These are phyloP conservation scores for Nakaseomyces delphensis DNA, from an alignment of 1,139 yeast genomes.

Conservation along the genomic window DNA sequence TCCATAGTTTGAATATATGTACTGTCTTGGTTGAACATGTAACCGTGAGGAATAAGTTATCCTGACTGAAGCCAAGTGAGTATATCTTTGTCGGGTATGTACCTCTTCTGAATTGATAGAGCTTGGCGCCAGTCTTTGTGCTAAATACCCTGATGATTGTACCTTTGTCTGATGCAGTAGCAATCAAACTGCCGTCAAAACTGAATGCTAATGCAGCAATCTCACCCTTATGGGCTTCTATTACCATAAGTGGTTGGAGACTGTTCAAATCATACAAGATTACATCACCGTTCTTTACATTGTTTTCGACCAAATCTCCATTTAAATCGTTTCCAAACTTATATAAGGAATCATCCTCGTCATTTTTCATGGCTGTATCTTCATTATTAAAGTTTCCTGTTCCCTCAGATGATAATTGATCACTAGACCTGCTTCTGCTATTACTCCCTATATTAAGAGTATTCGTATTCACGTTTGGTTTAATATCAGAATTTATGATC, in stretches of 20 bases:
- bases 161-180: conserved; percentile 94
- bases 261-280: conserved; percentile 70
- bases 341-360: conserved; percentile 8
- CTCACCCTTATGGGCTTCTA: conserved; percentile 87
- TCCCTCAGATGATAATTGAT: background rate
- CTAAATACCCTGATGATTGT: conserved; percentile 83
- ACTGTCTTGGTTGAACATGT: conserved; percentile 90
- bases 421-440: conserved; percentile 9
- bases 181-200: conserved; percentile 71
- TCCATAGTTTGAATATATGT: conserved; percentile 66
- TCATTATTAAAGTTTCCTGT: background rate
- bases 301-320: conserved; percentile 11
- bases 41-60: conserved; percentile 68
- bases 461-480: conserved; percentile 26
- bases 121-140: conserved; percentile 72
- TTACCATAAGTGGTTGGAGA: conserved; percentile 76
- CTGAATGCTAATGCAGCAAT: conserved; percentile 73
- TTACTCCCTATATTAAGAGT: conserved; percentile 14
- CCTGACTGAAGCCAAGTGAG: conserved; percentile 70
- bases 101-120: conserved; percentile 88
- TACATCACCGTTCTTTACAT: conserved; percentile 69
- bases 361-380: too few relatives aligned
- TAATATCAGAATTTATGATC: conserved; percentile 27
- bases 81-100: conserved; percentile 88
- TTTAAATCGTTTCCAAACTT: conserved; percentile 29